phyloP scores from a whole-genome alignment of 1,139 yeast genomes.

The Yamadazyma trypodendri region DNA sequence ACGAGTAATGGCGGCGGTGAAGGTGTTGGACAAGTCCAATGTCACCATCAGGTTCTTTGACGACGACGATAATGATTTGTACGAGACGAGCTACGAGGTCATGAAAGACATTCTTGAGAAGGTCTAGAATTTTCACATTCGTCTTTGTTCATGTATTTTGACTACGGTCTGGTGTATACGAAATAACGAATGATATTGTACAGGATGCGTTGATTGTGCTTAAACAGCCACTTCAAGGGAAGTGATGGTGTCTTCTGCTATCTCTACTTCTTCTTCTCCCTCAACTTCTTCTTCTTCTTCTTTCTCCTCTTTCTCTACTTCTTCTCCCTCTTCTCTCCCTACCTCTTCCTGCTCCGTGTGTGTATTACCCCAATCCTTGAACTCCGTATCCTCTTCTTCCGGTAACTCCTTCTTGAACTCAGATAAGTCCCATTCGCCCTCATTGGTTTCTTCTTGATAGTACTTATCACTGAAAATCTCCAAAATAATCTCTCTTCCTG shows the following conservation, averaged over 20 bases:
- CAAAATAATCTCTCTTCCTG: conserved; percentile 82
- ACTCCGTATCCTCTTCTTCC: conserved; percentile 34
- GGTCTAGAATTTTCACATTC: background rate
- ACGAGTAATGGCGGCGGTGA: conserved; percentile 37
- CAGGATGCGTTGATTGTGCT: conserved; percentile 2
- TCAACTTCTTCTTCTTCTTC: background rate
- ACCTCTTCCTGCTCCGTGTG: conserved; percentile 3
- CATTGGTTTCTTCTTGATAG: conserved; percentile 50
- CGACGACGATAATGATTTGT: conserved; percentile 38
- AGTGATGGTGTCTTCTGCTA: background rate
- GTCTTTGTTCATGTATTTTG: background rate
- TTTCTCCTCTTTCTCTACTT: background rate
- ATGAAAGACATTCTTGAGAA: conserved; percentile 10
- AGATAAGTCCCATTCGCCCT: conserved; percentile 72
- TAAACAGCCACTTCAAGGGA: background rate
- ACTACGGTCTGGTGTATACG: background rate
- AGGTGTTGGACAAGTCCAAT: conserved; percentile 37
- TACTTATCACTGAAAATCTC: conserved; percentile 69
- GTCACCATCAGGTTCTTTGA: conserved; percentile 36
- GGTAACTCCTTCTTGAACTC: conserved; percentile 54
- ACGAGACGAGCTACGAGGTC: conserved; percentile 17
- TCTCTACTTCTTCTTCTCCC: background rate
- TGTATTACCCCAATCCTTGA: conserved; percentile 60
- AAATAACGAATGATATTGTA: conserved; percentile 2
- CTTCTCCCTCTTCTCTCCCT: conserved; percentile 3